A percentile compares a stretch with the other conserved stretches of the same genome.
These are phyloP conservation scores for Serendipita indica DNA, from an alignment of 768 basidiomycete species.

Conservation along the genomic window DNA sequence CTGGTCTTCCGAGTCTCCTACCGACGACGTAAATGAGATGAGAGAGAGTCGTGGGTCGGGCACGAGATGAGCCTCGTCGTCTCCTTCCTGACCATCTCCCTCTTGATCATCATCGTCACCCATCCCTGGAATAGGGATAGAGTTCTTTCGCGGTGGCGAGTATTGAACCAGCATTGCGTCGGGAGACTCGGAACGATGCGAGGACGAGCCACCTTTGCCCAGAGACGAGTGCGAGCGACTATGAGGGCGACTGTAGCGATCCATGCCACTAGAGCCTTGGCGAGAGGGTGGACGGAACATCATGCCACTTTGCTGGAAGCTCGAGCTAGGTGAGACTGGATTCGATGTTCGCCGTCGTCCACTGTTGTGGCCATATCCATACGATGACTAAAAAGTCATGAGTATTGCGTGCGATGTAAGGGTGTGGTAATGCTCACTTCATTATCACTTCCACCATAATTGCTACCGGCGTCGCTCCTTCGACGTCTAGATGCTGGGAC, in stretches of 20 bases:
- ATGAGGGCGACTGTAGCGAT: constrained; percentile 27
- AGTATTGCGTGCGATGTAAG: neutral
- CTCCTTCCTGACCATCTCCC: constrained; percentile 28
- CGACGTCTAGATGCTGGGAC: constrained; percentile 44
- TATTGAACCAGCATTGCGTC: constrained; percentile 25
- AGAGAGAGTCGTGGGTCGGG: constrained; percentile 37
- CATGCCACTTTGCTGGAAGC: constrained; percentile 44
- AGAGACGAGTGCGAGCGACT: constrained; percentile 31
- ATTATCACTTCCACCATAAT: constrained; percentile 44
- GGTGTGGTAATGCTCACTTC: constrained; percentile 36
- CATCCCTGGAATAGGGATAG: constrained; percentile 44
- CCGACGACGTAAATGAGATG: constrained; percentile 47
- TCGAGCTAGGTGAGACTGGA: constrained; percentile 30
- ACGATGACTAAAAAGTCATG: constrained; percentile 13
- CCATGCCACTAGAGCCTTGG: constrained; percentile 29
- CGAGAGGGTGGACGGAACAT: constrained; percentile 53
- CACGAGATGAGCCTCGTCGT: constrained; percentile 35
- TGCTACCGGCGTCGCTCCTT: constrained; percentile 51
- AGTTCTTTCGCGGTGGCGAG: constrained; percentile 28
- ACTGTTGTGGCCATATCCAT: constrained; percentile 16
- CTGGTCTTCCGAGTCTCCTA: constrained; percentile 51
- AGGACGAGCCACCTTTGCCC: constrained; percentile 23
- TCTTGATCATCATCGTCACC: constrained; percentile 31
- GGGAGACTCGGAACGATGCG: constrained; percentile 26
- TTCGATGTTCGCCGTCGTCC: constrained; percentile 29